phyloP scores from a whole-genome alignment of 1,139 yeast genomes.

The Yamadazyma trypodendri region DNA sequence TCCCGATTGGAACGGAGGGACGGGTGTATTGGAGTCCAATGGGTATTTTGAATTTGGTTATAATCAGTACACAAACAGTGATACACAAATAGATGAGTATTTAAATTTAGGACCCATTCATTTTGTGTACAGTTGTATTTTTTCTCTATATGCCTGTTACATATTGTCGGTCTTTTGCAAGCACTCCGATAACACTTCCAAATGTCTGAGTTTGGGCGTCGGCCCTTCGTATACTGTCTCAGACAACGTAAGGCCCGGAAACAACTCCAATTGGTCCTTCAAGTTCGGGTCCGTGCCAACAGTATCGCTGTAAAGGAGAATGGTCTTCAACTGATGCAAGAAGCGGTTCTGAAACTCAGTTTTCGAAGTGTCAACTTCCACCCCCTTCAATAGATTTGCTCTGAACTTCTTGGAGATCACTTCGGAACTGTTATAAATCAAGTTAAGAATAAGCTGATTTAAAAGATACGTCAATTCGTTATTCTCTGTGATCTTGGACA shows the following conservation, averaged over 20 bases:
- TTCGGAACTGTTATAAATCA: slow-evolving; percentile 61
- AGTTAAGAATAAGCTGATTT: slow-evolving; percentile 58
- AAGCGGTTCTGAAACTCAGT: slow-evolving; percentile 18
- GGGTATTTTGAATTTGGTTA: too few relatives aligned
- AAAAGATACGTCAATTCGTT: slow-evolving; percentile 61
- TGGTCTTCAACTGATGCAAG: slow-evolving; percentile 22
- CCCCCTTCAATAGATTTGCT: slow-evolving; percentile 42
- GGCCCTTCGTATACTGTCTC: slow-evolving; percentile 1
- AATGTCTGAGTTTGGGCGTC: slow-evolving; percentile 5
- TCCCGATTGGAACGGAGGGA: neutral
- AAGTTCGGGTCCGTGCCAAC: slow-evolving; percentile 2
- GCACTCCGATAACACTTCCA: neutral
- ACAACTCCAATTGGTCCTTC: slow-evolving; percentile 2
- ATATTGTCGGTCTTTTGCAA: too few relatives aligned
- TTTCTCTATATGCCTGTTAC: too few relatives aligned
- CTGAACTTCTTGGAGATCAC: slow-evolving; percentile 38
- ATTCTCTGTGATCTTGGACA: slow-evolving; percentile 63
- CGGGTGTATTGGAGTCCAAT: too few relatives aligned
- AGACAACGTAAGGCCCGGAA: slow-evolving; percentile 1
- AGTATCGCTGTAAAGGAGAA: slow-evolving; percentile 18
- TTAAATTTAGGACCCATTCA: too few relatives aligned
- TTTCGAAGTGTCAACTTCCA: slow-evolving; percentile 23
- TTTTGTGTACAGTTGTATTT: too few relatives aligned
- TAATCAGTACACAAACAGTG: too few relatives aligned
- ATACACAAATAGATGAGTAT: too few relatives aligned